Evolutionary conservation across 768 basidiomycete genomes (phyloP), one percentile per base, ranked within the genome.

Genomic region (Suillus tomentosus): DNA sequence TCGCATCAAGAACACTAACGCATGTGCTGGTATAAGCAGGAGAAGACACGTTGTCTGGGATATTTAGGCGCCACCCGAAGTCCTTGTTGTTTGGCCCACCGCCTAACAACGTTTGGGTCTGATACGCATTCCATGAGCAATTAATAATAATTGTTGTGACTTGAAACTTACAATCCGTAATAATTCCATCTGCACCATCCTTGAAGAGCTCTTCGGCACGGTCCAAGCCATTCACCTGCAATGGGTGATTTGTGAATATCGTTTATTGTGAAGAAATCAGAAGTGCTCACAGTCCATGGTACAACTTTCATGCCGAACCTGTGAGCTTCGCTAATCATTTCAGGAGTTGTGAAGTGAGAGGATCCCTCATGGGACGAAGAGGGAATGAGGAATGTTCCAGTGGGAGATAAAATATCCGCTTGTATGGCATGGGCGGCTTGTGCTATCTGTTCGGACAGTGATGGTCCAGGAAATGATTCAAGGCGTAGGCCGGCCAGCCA

Each of bases 401-500:
- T 78, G 31, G 91, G 86, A 2, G 90, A 92, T 22, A 94, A 74
- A 51, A 91, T 82, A 65, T 86, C 80, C 0, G 88, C 90, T 34
- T 80, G 77, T 64, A 92, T 87, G 5, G 81, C 80, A 22, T 80
- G 79, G 5, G 91, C 92, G 4, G 91, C 92, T 68, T 87, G 84
- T 13, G 85, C 89, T 53, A 93, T 80, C 71, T 84, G 83, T 60
- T 81, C 80, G 36, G 82, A 85, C 31, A 83, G 67, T 5, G 85
- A 84, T 8, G 82, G 78, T 1, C 90, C 92, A 13, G 84, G 80
- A 73, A 92, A 91, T n/a, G 75, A 71, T 61, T 85, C 80, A 37
- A 92, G 78, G 55, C 84, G 79, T 27, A 90, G 75, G 15, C 90
- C 91, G 24, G 84, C 90, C 34, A 91, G 79, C 91, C 91, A 94